phyloP scores from a whole-genome alignment of 257 asterid genomes.

The Marsdenia floribunda region DNA sequence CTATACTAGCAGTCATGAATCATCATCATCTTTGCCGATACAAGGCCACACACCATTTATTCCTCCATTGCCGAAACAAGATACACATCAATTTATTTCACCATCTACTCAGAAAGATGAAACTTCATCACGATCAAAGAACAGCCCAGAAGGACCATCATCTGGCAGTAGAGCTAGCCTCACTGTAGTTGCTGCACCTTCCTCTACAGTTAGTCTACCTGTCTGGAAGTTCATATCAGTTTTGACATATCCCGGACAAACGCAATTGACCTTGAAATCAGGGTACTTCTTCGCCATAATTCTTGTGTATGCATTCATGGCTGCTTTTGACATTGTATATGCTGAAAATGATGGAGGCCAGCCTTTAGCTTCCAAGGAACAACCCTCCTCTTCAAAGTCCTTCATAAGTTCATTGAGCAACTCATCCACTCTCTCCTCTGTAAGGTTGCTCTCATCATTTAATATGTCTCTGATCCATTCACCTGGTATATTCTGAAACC shows the following conservation, averaged over 20 bases:
- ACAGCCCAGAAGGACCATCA: slow-evolving; percentile 23
- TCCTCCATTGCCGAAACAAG: too few species aligned
- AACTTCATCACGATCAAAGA: background rate
- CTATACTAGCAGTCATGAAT: too few species aligned
- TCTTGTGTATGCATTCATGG: slow-evolving; percentile 21
- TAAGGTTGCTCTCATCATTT: slow-evolving; percentile 8
- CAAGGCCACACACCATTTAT: too few species aligned
- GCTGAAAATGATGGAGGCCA: slow-evolving; percentile 11
- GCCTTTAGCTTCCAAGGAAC: slow-evolving; percentile 14
- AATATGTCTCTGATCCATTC: slow-evolving; percentile 18
- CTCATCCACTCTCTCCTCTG: slow-evolving; percentile 23
- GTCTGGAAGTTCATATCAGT: slow-evolving; percentile 12
- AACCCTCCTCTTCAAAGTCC: slow-evolving; percentile 13
- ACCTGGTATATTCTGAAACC: slow-evolving; percentile 1
- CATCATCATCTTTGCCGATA: too few species aligned
- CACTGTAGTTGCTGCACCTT: slow-evolving; percentile 14
- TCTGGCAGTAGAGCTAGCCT: slow-evolving; percentile 16
- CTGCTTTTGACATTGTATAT: slow-evolving; percentile 16
- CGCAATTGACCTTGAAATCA: slow-evolving; percentile 11
- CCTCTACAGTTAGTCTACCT: slow-evolving; percentile 1
- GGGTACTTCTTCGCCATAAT: slow-evolving; percentile 15
- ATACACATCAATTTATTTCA: too few species aligned
- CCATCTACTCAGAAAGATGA: background rate
- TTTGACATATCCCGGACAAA: slow-evolving; percentile 20
- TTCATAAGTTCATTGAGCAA: slow-evolving; percentile 11